A percentile compares a stretch with the other conserved stretches of the same genome.
phyloP scores from a whole-genome alignment of 2,329 filamentous ascomycete genomes.

The Lachnellula suecica region DNA sequence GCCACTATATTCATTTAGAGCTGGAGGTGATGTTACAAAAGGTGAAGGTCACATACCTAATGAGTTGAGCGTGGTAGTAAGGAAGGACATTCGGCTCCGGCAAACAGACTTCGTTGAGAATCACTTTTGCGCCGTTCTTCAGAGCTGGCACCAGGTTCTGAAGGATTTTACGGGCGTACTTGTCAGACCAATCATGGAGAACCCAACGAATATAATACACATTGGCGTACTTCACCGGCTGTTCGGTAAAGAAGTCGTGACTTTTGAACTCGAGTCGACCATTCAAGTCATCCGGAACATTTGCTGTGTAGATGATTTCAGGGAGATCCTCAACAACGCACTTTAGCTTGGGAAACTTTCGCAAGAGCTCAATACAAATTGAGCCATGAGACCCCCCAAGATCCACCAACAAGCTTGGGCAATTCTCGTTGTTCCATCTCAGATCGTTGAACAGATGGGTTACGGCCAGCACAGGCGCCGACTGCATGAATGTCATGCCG shows the following conservation, averaged over 20 bases:
- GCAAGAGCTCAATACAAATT: conserved; percentile 20
- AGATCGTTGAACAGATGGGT: too few species aligned
- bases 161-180: conserved; percentile 35
- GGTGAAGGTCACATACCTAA: background rate
- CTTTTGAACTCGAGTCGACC: conserved; percentile 28
- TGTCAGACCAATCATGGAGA: conserved; percentile 48
- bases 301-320: conserved; percentile 39
- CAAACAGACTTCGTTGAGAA: background rate
- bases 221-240: conserved; percentile 38
- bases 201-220: conserved; percentile 46
- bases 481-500: too few species aligned
- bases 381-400: conserved; percentile 26
- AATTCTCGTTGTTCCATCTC: too few species aligned
- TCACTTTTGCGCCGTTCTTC: conserved; percentile 39
- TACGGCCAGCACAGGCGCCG: too few species aligned
- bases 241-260: conserved; percentile 46
- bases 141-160: conserved; percentile 39
- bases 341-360: conserved; percentile 21
- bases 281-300: conserved; percentile 14
- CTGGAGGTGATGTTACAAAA: background rate
- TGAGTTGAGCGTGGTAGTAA: background rate
- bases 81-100: background rate
- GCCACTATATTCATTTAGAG: background rate
- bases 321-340: conserved; percentile 19
- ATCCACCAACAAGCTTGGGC: too few species aligned